A percentile compares a stretch with the other conserved stretches of the same genome.
These are phyloP conservation scores for Podila verticillata DNA, from an alignment of 192 early-diverging fungal genomes.

Conservation along the genomic window DNA sequence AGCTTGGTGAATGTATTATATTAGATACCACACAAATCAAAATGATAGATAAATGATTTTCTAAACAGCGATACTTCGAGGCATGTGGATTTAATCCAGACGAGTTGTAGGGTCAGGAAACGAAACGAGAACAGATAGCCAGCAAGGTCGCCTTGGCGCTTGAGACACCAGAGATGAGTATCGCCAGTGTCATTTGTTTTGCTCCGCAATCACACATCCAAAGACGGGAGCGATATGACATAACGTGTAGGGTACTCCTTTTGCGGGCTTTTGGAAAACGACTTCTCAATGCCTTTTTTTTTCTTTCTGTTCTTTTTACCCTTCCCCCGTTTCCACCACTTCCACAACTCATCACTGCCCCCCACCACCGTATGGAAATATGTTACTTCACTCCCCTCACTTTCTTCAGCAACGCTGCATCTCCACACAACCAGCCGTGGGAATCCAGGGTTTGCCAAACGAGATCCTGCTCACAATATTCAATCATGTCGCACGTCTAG, in stretches of 20 bases:
- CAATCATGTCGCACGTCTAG: background rate
- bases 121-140: too few species aligned
- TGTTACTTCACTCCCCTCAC: background rate
- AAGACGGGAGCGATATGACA: background rate
- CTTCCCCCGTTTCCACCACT: background rate
- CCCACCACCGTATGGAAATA: background rate
- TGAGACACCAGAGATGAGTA: too few species aligned
- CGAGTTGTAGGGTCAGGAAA: too few species aligned
- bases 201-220: background rate
- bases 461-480: slow-evolving; percentile 31
- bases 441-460: slow-evolving; percentile 5
- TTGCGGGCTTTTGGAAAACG: background rate
- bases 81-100: too few species aligned
- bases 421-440: background rate
- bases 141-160: too few species aligned
- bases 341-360: background rate
- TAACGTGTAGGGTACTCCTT: background rate
- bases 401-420: too few species aligned
- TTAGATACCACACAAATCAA: too few species aligned
- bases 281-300: background rate
- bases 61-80: too few species aligned
- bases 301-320: background rate
- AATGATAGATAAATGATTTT: too few species aligned
- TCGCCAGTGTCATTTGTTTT: too few species aligned
- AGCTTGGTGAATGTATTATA: background rate